These are phyloP conservation scores for Trapa bicornis DNA, from an alignment of 345 rosid genomes.

Conservation along the genomic window DNA sequence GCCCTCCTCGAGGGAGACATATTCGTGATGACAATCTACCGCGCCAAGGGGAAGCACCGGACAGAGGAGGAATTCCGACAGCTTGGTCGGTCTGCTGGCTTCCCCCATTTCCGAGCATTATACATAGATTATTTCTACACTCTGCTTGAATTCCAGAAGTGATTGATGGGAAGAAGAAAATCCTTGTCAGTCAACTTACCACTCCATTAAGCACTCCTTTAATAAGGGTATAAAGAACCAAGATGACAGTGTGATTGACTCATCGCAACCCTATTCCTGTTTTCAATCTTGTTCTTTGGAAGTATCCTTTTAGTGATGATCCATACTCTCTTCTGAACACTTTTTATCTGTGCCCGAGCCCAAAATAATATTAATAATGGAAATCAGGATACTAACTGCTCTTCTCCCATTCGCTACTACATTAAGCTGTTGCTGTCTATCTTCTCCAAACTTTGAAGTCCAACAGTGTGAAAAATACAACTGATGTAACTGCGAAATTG, in stretches of 20 bases:
- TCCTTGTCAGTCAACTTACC: neutral
- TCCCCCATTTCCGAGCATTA: constrained; percentile 36
- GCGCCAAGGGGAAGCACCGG: constrained; percentile 71
- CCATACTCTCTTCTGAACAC: neutral
- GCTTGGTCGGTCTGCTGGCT: constrained; percentile 56
- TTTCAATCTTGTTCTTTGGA: neutral
- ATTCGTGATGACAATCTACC: constrained; percentile 68
- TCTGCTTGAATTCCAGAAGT: constrained; percentile 70
- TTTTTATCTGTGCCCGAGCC: neutral
- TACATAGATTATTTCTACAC: constrained; percentile 54
- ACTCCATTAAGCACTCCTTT: neutral
- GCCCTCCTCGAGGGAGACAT: constrained; percentile 75
- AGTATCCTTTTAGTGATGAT: neutral
- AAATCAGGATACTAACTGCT: too few relatives aligned
- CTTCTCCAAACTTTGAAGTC: neutral
- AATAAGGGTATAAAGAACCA: neutral
- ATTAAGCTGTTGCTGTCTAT: neutral
- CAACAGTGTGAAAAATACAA: neutral
- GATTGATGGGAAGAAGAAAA: neutral
- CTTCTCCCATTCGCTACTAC: neutral
- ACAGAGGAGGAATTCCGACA: constrained; percentile 56
- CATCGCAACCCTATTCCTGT: neutral
- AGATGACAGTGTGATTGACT: neutral
- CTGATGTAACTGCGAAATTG: neutral
- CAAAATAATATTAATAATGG: neutral